A percentile compares a stretch with the other conserved stretches of the same genome.
Conservation (phyloP, 495 filamentous ascomycete species). For the Wilcoxina mikolae region DNA sequence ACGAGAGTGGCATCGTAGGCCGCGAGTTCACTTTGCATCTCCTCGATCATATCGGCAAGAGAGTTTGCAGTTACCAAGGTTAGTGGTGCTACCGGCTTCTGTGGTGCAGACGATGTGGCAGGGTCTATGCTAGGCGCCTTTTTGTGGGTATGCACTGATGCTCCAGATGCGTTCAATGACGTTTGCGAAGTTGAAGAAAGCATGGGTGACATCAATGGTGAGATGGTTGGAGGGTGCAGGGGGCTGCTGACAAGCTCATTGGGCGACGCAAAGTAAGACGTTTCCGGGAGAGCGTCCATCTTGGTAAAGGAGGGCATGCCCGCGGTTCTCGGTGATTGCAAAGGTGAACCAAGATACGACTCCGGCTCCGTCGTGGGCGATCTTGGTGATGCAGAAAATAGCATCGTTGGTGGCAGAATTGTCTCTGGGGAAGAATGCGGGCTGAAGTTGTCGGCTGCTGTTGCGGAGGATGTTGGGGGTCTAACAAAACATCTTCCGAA, state of each 20-base stretch:
- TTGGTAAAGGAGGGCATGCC: constrained; percentile 10
- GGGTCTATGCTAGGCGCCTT: constrained; percentile 29
- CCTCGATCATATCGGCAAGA: constrained; percentile 28
- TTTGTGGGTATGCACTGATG: constrained; percentile 12
- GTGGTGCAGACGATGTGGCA: constrained; percentile 22
- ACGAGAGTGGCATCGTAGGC: constrained; percentile 24
- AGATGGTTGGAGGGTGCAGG: constrained; percentile 25
- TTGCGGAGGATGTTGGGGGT: neutral
- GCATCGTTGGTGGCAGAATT: constrained; percentile 5
- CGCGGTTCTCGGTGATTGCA: constrained; percentile 20
- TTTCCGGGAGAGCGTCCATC: constrained; percentile 26
- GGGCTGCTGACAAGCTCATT: constrained; percentile 22
- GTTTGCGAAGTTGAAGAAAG: constrained; percentile 23
- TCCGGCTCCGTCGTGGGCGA: constrained; percentile 9
- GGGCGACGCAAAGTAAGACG: constrained; percentile 11
- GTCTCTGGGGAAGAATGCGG: neutral
- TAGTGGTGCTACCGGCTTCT: constrained; percentile 15
- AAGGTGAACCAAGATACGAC: constrained; percentile 15
- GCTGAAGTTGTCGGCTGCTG: neutral
- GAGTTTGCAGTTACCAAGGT: constrained; percentile 22
- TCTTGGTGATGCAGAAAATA: neutral
- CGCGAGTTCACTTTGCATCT: constrained; percentile 22
- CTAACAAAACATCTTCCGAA: constrained; percentile 8
- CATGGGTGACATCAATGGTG: constrained; percentile 26
- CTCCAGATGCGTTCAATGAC: constrained; percentile 14